These are phyloP conservation scores for Penicillium fimorum DNA, from an alignment of 495 filamentous ascomycete genomes.

Conservation along the genomic window DNA sequence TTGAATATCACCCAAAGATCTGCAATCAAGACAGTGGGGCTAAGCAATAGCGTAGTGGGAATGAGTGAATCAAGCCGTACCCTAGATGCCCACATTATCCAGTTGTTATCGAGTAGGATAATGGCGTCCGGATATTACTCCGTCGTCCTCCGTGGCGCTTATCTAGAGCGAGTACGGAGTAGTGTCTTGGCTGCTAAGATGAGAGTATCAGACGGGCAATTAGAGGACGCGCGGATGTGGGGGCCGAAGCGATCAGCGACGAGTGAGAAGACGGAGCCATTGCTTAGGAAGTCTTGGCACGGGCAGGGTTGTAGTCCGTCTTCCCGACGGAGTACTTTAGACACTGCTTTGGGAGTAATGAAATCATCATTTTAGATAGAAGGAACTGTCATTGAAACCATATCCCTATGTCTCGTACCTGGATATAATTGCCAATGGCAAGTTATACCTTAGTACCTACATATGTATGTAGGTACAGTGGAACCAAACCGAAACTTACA, in stretches of 20 bases:
- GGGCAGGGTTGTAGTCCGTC: background rate
- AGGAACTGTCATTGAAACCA: background rate
- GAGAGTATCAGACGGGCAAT: background rate
- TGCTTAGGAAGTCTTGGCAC: slow-evolving; percentile 19
- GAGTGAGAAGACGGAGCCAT: slow-evolving; percentile 13
- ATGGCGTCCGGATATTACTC: background rate
- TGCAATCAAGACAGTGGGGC: background rate
- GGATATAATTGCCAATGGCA: background rate
- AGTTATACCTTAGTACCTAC: background rate
- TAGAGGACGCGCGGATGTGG: slow-evolving; percentile 30
- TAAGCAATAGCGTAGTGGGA: background rate
- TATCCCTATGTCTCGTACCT: background rate
- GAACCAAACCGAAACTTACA: background rate
- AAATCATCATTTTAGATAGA: background rate
- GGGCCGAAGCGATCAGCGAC: slow-evolving; percentile 11
- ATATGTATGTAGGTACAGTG: no score
- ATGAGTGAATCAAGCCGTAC: background rate
- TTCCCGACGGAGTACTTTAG: background rate
- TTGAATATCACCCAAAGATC: background rate
- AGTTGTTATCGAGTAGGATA: background rate
- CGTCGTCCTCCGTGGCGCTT: background rate
- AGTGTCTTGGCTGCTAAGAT: slow-evolving; percentile 1
- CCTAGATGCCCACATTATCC: background rate
- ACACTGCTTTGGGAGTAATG: background rate
- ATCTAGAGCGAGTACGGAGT: slow-evolving; percentile 2